These are phyloP conservation scores for Berkeleyomyces basicola DNA, from an alignment of 2,329 filamentous ascomycete species.

Conservation along the genomic window DNA sequence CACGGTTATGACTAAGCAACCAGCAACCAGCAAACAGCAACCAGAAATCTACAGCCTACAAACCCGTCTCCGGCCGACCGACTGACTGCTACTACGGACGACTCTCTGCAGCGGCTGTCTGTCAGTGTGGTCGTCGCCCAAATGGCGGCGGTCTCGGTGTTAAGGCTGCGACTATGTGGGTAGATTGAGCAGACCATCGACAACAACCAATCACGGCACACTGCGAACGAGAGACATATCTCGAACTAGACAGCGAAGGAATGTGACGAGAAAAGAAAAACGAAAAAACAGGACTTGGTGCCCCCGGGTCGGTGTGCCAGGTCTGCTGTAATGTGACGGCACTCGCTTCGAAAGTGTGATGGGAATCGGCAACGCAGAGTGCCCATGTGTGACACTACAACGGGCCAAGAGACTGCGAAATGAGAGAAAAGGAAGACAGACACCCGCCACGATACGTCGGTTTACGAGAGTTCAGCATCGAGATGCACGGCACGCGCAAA, in stretches of 20 bases:
- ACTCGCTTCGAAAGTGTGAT: too few species aligned
- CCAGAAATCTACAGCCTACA: neutral
- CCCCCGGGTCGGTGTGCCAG: too few species aligned
- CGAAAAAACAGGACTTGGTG: neutral
- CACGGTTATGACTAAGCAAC: too few species aligned
- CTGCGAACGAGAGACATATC: neutral
- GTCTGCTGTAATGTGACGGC: too few species aligned
- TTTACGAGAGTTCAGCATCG: neutral
- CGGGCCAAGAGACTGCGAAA: neutral
- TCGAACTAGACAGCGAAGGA: neutral
- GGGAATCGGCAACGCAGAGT: too few species aligned
- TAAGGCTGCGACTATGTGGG: too few species aligned
- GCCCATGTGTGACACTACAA: neutral
- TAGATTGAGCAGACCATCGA: neutral
- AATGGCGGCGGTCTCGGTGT: too few species aligned
- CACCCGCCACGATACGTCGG: neutral
- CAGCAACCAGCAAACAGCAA: neutral
- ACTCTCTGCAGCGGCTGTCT: too few species aligned
- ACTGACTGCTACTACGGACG: too few species aligned
- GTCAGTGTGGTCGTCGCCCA: too few species aligned
- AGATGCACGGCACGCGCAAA: neutral
- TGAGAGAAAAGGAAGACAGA: neutral
- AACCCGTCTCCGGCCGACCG: too few species aligned
- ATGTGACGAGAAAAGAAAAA: neutral
- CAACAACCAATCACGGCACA: neutral